Base-by-base conservation (phyloP, 1,284 basidiomycete species). In the Trametes pubescens region DNA sequence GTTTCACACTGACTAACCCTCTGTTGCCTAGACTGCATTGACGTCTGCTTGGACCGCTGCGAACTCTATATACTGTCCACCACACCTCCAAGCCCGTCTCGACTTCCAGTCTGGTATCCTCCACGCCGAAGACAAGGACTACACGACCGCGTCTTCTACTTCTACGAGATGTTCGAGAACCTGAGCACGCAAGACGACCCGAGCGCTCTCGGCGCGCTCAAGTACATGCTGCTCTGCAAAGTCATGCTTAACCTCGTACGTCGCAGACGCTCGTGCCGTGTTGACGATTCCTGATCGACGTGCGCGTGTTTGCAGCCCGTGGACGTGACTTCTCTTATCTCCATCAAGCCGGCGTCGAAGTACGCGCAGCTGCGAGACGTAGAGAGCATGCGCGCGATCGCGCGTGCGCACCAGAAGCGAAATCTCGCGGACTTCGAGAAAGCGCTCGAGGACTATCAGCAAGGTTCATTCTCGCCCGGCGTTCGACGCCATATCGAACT, bases 201-300 rank as follows among this genome's bases (percentile, higher is more conserved):
- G 2, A 76, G 77, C 18, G 88, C 96, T 0, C 82, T 97, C n/a
- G 86, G 86, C 4, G 95, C 95, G 11, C 83, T 99, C 69, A 99
- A 99, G 79, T 99, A 99, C 79, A 98, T 99, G 96, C 83, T 99
- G 14, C 80, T 99, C 52, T 99, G 97, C 80, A 99, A 99, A 78
- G 92, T 99, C 75, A 99, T 99, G 97, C 84, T 99, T 72, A 96
- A 96, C 73, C 77, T 96, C 72, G 95, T 96, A 65, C 68, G 91
- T 80, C 1, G 72, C 29, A 13, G 51, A 26, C 14, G 18, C 7
- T 11, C 10, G 3, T 34, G 51, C 9, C 22, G 16, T 22, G 24
- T 43, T 14, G n/a, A 18, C 13, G 55, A n/a, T 44, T 61, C 26
- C 8, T 38, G 26, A 37, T 37, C 55, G 35, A 58, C 16, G 21